Evolutionary conservation across 2,329 filamentous ascomycete genomes (phyloP).

Genomic region (Penicillium aurantiogriseum): DNA sequence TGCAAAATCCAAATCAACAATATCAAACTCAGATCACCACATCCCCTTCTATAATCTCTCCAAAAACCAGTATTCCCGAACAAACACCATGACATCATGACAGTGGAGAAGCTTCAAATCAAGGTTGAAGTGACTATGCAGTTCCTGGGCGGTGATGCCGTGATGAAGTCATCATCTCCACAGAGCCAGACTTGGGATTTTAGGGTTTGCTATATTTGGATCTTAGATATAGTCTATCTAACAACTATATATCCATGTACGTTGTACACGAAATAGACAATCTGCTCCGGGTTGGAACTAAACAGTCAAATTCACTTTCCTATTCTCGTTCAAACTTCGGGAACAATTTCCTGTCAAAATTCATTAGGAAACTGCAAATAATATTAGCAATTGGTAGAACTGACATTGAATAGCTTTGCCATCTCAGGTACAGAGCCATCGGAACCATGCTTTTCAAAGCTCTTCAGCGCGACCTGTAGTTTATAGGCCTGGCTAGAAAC

Average conservation of each 20-base stretch:
- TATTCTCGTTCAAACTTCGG: too few species aligned
- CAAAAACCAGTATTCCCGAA: not conserved
- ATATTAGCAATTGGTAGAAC: too few species aligned
- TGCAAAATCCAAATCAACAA: not conserved
- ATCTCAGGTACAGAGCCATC: too few species aligned
- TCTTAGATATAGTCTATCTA: not conserved
- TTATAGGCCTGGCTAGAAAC: too few species aligned
- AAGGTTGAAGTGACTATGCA: not conserved
- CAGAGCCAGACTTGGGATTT: not conserved
- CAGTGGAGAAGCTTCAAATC: not conserved
- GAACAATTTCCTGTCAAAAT: too few species aligned
- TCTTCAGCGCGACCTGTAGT: too few species aligned
- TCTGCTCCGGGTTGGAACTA: too few species aligned
- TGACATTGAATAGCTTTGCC: too few species aligned
- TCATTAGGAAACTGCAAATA: too few species aligned
- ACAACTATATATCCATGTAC: not conserved
- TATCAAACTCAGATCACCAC: not conserved
- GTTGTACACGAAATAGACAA: too few species aligned
- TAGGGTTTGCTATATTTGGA: not conserved
- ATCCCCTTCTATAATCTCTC: not conserved
- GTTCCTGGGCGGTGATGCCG: not conserved
- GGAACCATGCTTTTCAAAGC: too few species aligned
- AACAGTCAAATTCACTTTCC: too few species aligned
- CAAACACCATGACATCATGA: not conserved
- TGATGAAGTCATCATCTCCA: not conserved